Base-by-base conservation (phyloP, 2,329 filamentous ascomycete species). In the Balansia obtecta region DNA sequence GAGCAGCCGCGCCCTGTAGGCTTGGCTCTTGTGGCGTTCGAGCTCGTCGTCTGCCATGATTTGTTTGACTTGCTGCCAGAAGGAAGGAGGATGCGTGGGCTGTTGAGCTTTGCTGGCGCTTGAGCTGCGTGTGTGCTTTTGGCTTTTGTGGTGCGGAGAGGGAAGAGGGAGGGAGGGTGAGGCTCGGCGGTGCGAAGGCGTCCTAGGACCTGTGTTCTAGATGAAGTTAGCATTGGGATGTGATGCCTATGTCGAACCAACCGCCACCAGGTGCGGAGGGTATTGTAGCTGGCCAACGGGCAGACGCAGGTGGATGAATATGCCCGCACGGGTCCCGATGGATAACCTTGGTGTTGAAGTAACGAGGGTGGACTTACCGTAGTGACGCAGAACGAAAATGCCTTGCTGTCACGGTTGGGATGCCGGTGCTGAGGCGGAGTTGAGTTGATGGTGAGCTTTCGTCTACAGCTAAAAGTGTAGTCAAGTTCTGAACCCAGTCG, bases 11-110 rank as follows among this genome's bases (percentile, higher is more conserved):
- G 6, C 5, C 16, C 20, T 45, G 42, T 40, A 42, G 22, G 18
- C n/a, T 38, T 22, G 15, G 37, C 34, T 40, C 12, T 50, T 50
- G 22, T 42, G 27, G 10, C 48, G 42, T 27, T 33, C 15, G n/a
- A 22, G 12, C 1, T 12, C 13, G 10, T 37, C 15, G 22, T 27
- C 27, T 8, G 45, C 37, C 48, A 50, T 50, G 20, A 7, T 45
- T 30, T n/a, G 3, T 41, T 45, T 50, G 33, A 46, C 48, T n/a
- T 37, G 15, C 9, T 49, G 4, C 48, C 48, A 49, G 20, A 40
- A 8, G 7, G 27, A 27, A 27, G 27, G 7, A 6, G 34, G 13
- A 7, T 6, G 10, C 15, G 9, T 3, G 13, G 2, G 34, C 15
- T 9, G 34, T 12, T 13, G 34, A 13, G 13, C 11, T 37, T 37